Evolutionary conservation across 2,329 filamentous ascomycete genomes (phyloP), one percentile per base, ranked within the genome.

Genomic region (Pyricularia grisea): DNA sequence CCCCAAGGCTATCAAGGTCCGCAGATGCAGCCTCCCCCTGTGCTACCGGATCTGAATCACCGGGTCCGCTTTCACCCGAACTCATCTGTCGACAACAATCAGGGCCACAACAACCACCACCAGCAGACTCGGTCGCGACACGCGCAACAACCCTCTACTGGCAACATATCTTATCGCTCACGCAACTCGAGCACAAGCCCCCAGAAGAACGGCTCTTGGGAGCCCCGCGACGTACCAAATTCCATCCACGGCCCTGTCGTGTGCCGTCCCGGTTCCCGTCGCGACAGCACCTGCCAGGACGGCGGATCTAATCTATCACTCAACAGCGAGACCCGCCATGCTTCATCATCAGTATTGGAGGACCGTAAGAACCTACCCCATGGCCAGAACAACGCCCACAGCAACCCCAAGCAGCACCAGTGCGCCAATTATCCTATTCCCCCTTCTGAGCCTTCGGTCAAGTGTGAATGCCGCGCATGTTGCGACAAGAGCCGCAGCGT

Each of bases 131-230:
- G 10, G 20, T 20, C 20, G 10, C 65, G 23, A 12, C 65, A 36
- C 4, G n/a, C 3, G 50, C 66, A 58, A 11, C 20, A 55, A 14
- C 25, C 31, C 11, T 28, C 31, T 10, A 36, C 17, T 55, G 42
- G 42, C 42, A n/a, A 20, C 42, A n/a, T 55, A 20, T 55, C 42
- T 55, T 20, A n/a, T n/a, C 20, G 42, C 66, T 58, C 66, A 10
- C 36, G 66, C 17, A 50, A 27, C 10, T 60, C 36, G 3, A 42
- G 23, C 55, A 68, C 31, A 55, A 33, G 55, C 30, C 27, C 50
- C 17, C 55, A 17, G 11, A 60, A 30, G 28, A 68, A 68, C 58
- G 67, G 55, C 23, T 17, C 50, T 23, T 68, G 67, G 67, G 67
- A 33, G 10, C 55, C 28, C 55, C 55, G 58, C n/a, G 58, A 61